These are phyloP conservation scores for Jamesozyma jinghongensis DNA, from an alignment of 805 yeast species.

Conservation along the genomic window DNA sequence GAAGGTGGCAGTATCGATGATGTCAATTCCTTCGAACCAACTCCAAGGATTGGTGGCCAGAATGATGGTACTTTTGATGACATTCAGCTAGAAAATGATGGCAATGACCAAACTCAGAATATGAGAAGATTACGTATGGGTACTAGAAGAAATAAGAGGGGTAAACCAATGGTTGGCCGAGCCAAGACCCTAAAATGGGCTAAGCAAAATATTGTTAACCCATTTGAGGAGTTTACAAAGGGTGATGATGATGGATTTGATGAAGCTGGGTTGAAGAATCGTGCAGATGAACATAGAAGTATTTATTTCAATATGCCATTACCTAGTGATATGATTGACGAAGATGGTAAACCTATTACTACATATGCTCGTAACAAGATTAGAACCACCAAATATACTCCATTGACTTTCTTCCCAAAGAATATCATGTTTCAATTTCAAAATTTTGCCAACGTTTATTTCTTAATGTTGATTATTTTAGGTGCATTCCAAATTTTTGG, in stretches of 20 bases:
- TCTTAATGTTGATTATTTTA: conserved; percentile 65
- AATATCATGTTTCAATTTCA: conserved; percentile 71
- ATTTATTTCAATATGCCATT: conserved; percentile 51
- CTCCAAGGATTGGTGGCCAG: conserved; percentile 19
- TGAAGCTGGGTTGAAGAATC: conserved; percentile 32
- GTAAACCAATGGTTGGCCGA: conserved; percentile 52
- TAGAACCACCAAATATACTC: conserved; percentile 92
- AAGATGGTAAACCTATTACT: conserved; percentile 49
- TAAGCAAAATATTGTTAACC: conserved; percentile 30
- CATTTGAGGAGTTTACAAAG: conserved; percentile 23
- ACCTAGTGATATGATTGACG: conserved; percentile 51
- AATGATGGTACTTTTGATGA: conserved; percentile 20
- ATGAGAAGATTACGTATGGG: conserved; percentile 87
- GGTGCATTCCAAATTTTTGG: conserved; percentile 75
- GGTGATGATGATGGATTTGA: conserved; percentile 23
- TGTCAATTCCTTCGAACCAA: conserved; percentile 21
- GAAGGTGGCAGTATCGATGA: conserved; percentile 5
- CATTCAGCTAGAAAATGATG: conserved; percentile 15
- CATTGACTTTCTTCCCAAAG: conserved; percentile 79
- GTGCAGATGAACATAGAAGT: conserved; percentile 37
- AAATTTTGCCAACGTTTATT: conserved; percentile 85
- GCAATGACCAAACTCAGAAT: conserved; percentile 9
- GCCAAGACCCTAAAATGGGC: conserved; percentile 52
- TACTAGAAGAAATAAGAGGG: conserved; percentile 68
- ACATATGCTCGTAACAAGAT: conserved; percentile 83